These are phyloP conservation scores for Pythium apleroticum DNA, from an alignment of 352 stramenopile species.

Conservation along the genomic window DNA sequence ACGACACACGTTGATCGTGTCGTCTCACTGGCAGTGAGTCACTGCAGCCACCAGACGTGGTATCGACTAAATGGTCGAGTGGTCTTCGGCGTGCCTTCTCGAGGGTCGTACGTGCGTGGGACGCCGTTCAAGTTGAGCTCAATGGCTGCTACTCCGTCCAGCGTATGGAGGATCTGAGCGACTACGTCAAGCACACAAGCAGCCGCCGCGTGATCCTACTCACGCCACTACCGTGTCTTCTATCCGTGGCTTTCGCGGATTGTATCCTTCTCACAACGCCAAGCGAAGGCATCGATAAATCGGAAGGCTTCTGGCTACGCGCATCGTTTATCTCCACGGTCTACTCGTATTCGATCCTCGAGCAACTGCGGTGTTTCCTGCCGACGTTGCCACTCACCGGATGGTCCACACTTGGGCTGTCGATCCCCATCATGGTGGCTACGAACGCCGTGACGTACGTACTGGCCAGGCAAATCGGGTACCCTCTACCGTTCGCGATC, in stretches of 20 bases:
- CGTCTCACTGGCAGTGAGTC: no score
- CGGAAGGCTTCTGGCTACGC: slow-evolving; percentile 14
- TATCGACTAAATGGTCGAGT: no score
- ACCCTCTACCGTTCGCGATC: slow-evolving; percentile 39
- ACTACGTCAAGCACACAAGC: not conserved
- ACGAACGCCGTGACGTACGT: not conserved
- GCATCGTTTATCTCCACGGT: not conserved
- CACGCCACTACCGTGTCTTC: slow-evolving; percentile 17
- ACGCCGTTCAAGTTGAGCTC: slow-evolving; percentile 22
- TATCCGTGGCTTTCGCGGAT: slow-evolving; percentile 8
- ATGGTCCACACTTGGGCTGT: not conserved
- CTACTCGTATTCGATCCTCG: not conserved
- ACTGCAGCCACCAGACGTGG: no score
- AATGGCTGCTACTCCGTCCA: slow-evolving; percentile 23
- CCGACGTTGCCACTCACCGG: not conserved
- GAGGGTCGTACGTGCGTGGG: slow-evolving; percentile 8
- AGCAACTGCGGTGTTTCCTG: slow-evolving; percentile 5
- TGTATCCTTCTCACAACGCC: slow-evolving; percentile 1
- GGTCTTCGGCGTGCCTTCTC: not conserved
- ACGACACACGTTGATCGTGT: no score
- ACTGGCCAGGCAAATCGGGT: slow-evolving; percentile 16
- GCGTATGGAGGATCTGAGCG: slow-evolving; percentile 5
- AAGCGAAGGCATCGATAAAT: not conserved
- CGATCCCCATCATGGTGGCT: not conserved
- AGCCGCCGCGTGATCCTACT: slow-evolving; percentile 4